Evolutionary conservation across 202 grass and related monocot species (phyloP), one percentile per base, ranked within the genome.

Genomic region (Carex arenaria): DNA sequence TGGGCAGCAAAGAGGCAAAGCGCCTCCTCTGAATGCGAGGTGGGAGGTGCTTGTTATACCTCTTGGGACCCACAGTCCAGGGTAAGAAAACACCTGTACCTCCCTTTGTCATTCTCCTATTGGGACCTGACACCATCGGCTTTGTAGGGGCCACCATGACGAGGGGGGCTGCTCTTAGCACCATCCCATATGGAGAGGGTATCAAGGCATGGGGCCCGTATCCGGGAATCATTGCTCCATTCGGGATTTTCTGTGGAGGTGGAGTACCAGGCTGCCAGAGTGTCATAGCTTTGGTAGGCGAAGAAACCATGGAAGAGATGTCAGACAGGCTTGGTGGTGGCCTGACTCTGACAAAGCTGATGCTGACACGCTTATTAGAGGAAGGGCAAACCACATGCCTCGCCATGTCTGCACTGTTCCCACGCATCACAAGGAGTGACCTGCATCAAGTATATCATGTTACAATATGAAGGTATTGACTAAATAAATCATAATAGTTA

Each of bases 81-180:
- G 96, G 96, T 81, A 98, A 89, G 86, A 98, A 98, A 62, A 98
- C 96, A 63, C 96, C 96, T 17, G 96, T 98, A 82, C 97, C 96
- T 61, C 86, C 85, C 13, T 89, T 89, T 7, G 81, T 81, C 88
- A 89, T 92, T 78, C 87, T 95, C 86, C 85, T 85, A 72, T 83
- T 71, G 76, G 78, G 81, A 86, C 83, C 80, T 62, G 85, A 84
- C 84, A 91, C 80, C 87, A 91, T 82, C 10, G 93, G 79, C 79
- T 89, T 89, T 6, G 75, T 67, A 3, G 88, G 88, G 43, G 85
- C 76, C 17, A 92, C 78, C 64, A 93, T 87, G 30, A 96, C 84
- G 87, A 99, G 85, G 56, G 95, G 86, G 0, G 97, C 91, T 3
- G 93, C 85, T 61, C 83, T 93, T 49, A 96, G 80, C 60, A 89